These are phyloP conservation scores for Prunus salicina DNA, from an alignment of 306 rosid genomes.

Conservation along the genomic window DNA sequence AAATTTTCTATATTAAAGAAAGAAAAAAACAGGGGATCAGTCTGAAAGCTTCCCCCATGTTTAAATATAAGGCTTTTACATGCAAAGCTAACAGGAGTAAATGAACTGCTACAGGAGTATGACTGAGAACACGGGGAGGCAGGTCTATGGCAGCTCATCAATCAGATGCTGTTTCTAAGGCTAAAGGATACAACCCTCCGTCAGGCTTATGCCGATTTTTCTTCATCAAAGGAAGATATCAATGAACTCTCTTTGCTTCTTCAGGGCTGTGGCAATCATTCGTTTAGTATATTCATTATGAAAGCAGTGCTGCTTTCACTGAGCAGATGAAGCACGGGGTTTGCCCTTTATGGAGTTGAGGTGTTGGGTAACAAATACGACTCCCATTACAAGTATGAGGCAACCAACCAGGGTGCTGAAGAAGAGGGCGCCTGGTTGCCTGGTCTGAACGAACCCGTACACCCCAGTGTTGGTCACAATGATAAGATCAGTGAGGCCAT, in stretches of 20 bases:
- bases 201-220: not conserved
- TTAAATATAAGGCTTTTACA: not conserved
- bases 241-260: constrained; percentile 9
- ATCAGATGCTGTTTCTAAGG: not conserved
- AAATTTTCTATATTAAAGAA: not conserved
- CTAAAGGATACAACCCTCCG: not conserved
- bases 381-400: constrained; percentile 88
- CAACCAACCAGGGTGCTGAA: constrained; percentile 94
- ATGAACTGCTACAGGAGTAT: not conserved
- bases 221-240: not conserved
- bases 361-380: constrained; percentile 88
- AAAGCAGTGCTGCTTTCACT: constrained; percentile 33
- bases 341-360: constrained; percentile 77
- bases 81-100: not conserved
- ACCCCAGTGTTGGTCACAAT: constrained; percentile 81
- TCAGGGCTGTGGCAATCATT: constrained; percentile 18
- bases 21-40: not conserved
- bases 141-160: not conserved
- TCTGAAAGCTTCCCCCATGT: not conserved
- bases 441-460: constrained; percentile 89
- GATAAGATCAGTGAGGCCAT: constrained; percentile 89
- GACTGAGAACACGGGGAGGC: not conserved
- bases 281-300: not conserved
- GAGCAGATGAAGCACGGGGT: constrained; percentile 63
- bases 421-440: constrained; percentile 97